Percentiles rank a stretch among this genome's conserved stretches.
These are phyloP conservation scores for Kodamaea kakaduensis DNA, from an alignment of 805 yeast species.

Conservation along the genomic window DNA sequence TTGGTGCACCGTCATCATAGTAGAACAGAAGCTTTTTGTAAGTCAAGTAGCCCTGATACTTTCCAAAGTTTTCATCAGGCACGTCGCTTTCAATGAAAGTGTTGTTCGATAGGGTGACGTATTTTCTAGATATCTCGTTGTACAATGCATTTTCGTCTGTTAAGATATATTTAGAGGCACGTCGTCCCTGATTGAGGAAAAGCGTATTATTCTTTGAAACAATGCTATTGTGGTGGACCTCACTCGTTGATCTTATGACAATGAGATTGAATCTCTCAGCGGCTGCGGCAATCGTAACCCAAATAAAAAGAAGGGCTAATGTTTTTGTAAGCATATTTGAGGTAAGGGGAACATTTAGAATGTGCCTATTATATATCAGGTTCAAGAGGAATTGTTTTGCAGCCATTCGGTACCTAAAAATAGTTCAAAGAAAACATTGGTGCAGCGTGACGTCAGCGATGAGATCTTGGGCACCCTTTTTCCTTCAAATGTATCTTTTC, in stretches of 20 bases:
- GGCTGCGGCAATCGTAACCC: slow-evolving; percentile 20
- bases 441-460: no score
- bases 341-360: no score
- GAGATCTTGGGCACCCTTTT: no score
- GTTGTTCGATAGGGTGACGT: background rate
- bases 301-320: no score
- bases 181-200: background rate
- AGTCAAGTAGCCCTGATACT: slow-evolving; percentile 15
- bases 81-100: background rate
- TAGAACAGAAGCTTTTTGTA: background rate
- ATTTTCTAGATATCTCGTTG: slow-evolving; percentile 4
- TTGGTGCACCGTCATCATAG: background rate
- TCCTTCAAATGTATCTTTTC: no score
- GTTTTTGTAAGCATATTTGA: no score
- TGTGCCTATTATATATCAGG: no score
- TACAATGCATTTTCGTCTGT: background rate
- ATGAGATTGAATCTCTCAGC: slow-evolving; percentile 20
- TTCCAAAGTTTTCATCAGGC: slow-evolving; percentile 9
- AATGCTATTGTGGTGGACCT: slow-evolving; percentile 10
- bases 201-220: slow-evolving; percentile 7
- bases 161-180: background rate
- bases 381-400: no score
- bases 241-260: slow-evolving; percentile 22
- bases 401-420: no score
- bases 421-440: no score